These are phyloP conservation scores for Breviolum minutum DNA, from an alignment of 73 alveolate genomes.

Conservation along the genomic window DNA sequence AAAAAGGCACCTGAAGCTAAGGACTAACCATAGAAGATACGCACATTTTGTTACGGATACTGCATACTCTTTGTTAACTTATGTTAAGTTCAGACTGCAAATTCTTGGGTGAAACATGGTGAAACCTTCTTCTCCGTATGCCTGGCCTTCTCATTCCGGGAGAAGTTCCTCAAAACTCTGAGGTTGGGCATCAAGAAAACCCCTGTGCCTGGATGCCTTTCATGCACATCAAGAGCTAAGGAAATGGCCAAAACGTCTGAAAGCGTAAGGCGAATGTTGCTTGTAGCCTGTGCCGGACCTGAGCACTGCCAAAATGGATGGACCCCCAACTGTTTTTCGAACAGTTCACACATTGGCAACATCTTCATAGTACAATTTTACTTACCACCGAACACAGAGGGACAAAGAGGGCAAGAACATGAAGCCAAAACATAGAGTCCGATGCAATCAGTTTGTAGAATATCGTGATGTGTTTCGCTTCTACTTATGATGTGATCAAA, in stretches of 20 bases:
- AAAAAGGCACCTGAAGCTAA: not conserved
- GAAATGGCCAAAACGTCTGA: conserved; percentile 64
- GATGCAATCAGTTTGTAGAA: too few relatives aligned
- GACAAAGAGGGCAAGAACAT: too few relatives aligned
- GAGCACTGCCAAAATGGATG: not conserved
- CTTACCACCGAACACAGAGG: too few relatives aligned
- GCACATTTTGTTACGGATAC: not conserved
- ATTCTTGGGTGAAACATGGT: not conserved
- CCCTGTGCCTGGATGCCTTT: too few relatives aligned
- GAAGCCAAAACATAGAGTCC: too few relatives aligned
- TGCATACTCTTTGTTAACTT: not conserved
- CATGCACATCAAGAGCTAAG: not conserved
- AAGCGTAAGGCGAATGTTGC: conserved; percentile 82
- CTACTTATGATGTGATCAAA: too few relatives aligned
- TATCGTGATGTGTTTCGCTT: too few relatives aligned
- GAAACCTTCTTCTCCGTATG: not conserved
- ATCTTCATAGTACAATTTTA: too few relatives aligned
- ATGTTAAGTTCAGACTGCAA: not conserved
- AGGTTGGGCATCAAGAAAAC: too few relatives aligned
- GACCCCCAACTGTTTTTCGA: not conserved
- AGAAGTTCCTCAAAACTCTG: conserved; percentile 12
- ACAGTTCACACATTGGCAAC: too few relatives aligned
- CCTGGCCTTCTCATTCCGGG: conserved; percentile 62
- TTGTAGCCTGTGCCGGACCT: conserved; percentile 88
- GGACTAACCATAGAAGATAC: too few relatives aligned